Evolutionary conservation across 2,329 filamentous ascomycete genomes (phyloP), one percentile per base, ranked within the genome.

Genomic region (Curvularia verruculosa): DNA sequence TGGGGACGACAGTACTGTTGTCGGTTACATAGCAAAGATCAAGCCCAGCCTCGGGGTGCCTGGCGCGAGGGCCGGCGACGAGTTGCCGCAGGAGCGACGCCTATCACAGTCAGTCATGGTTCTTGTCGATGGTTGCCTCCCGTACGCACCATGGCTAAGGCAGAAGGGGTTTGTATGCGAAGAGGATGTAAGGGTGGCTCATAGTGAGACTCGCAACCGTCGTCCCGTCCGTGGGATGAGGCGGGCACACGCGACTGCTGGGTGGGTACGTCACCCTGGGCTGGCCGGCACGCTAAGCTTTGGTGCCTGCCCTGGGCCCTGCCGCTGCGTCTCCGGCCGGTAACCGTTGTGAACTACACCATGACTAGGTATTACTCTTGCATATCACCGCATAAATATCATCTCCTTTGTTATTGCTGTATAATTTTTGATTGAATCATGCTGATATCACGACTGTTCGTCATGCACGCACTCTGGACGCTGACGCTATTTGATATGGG

Each of bases 21-120:
- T 93, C 87, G 0, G 92, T 96, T 34, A 98, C 93, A 77, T 99
- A 99, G 82, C 94, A 98, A 43, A 99, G 84, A 75, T 99, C 95
- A 24, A 99, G 84, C 5, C 90, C 90, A 7, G 94, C 89, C 80
- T 97, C 94, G 28, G 90, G 84, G 74, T 98, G 93, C 68, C 89
- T 86, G 58, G 88, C 83, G 64, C 95, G 87, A 12, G 95, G 94
- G 9, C 93, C 89, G 43, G 95, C 92, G 60, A 98, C 92, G 63
- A 98, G 91, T 75, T 96, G 91, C 68, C 94, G 90, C 65, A 98
- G 84, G 60, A 98, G 79, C 26, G 74, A 76, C 45, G 74, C 74
- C 74, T 77, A 45, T 23, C 13, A 36, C 31, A 8, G 37, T 54
- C 41, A 60, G 50, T 45, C 26, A 29, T 36, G 13, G 3, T 10